These are phyloP conservation scores for Tolypocladium inflatum DNA, from an alignment of 2,329 filamentous ascomycete genomes.

Conservation along the genomic window DNA sequence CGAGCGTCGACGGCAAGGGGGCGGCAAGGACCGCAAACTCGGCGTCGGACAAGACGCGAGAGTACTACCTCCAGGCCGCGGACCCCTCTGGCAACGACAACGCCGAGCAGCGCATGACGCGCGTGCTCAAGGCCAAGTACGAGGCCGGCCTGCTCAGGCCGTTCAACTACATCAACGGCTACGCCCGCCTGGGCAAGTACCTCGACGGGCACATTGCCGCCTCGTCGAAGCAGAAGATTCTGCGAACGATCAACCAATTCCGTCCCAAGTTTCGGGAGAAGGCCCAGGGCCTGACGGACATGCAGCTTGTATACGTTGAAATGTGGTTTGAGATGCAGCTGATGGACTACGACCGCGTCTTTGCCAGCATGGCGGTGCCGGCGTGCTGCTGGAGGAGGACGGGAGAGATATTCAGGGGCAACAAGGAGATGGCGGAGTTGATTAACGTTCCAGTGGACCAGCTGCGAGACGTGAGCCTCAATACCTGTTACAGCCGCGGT, in stretches of 20 bases:
- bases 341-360: constrained; percentile 97
- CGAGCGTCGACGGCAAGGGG: constrained; percentile 36
- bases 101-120: constrained; percentile 91
- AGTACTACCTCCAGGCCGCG: constrained; percentile 95
- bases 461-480: constrained; percentile 68
- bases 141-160: constrained; percentile 90
- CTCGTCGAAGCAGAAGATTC: constrained; percentile 78
- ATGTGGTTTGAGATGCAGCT: constrained; percentile 98
- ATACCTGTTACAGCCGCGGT: not conserved
- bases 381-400: constrained; percentile 96
- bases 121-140: constrained; percentile 89
- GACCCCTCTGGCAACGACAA: constrained; percentile 80
- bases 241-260: constrained; percentile 86
- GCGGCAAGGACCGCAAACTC: constrained; percentile 52
- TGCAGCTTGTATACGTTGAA: constrained; percentile 89
- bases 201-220: constrained; percentile 83
- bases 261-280: constrained; percentile 93
- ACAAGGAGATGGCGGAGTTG: constrained; percentile 97
- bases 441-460: constrained; percentile 88
- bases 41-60: constrained; percentile 68
- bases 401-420: constrained; percentile 93
- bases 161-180: constrained; percentile 98
- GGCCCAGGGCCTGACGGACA: constrained; percentile 83
- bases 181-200: constrained; percentile 79
- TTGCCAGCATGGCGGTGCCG: constrained; percentile 97